These are phyloP conservation scores for Podaxis sp. DNA, from an alignment of 768 basidiomycete species.

Conservation along the genomic window DNA sequence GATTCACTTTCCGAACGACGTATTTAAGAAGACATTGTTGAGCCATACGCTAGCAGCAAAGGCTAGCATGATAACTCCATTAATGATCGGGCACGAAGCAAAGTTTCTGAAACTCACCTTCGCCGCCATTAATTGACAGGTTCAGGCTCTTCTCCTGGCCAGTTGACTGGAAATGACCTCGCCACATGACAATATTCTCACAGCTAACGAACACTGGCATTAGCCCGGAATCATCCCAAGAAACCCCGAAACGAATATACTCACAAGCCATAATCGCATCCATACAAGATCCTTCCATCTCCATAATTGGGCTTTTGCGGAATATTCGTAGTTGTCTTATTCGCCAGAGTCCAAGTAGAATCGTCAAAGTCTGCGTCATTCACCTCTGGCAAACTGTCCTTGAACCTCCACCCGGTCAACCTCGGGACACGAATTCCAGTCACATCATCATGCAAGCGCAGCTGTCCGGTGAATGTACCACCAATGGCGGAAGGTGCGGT, in stretches of 20 bases:
- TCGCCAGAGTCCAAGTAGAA: slow-evolving; percentile 58
- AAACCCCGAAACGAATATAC: slow-evolving; percentile 22
- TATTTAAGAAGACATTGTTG: slow-evolving; percentile 68
- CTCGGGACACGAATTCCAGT: slow-evolving; percentile 40
- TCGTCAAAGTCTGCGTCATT: slow-evolving; percentile 52
- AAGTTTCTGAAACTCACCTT: slow-evolving; percentile 41
- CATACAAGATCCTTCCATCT: slow-evolving; percentile 76
- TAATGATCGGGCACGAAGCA: not conserved
- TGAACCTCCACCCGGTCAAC: slow-evolving; percentile 70
- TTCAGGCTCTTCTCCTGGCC: slow-evolving; percentile 63
- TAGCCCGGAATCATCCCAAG: not conserved
- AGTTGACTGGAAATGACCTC: slow-evolving; percentile 72
- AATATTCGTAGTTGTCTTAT: slow-evolving; percentile 73
- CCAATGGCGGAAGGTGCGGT: slow-evolving; percentile 35
- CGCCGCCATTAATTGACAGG: slow-evolving; percentile 78
- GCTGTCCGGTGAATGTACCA: slow-evolving; percentile 43
- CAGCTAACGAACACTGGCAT: slow-evolving; percentile 45
- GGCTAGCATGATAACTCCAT: slow-evolving; percentile 36
- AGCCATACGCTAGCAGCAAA: slow-evolving; percentile 85
- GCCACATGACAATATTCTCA: slow-evolving; percentile 79
- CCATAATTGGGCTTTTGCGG: slow-evolving; percentile 69
- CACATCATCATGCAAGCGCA: slow-evolving; percentile 32
- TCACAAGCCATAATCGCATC: slow-evolving; percentile 86
- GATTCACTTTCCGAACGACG: slow-evolving; percentile 72
- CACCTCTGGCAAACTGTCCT: slow-evolving; percentile 75